These are phyloP conservation scores for Eragrostis curvula DNA, from an alignment of 176 grass and related monocot species.

Conservation along the genomic window DNA sequence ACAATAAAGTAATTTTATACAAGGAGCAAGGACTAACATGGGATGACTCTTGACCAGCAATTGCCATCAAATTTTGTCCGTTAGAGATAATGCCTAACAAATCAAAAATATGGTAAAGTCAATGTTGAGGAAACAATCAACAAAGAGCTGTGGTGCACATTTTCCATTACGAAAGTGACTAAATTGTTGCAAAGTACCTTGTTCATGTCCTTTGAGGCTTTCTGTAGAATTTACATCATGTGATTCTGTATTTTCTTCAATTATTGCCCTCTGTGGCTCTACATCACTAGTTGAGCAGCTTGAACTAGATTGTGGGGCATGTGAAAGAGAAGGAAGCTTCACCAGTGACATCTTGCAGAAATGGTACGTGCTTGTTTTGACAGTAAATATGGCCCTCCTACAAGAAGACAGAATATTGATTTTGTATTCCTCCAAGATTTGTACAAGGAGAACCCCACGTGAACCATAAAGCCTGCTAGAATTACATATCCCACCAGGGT, in stretches of 20 bases:
- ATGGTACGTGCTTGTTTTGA: conserved; percentile 81
- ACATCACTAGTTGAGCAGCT: conserved; percentile 27
- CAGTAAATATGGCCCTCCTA: conserved; percentile 74
- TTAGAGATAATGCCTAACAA: conserved; percentile 42
- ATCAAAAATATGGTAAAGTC: conserved; percentile 31
- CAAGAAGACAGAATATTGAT: conserved; percentile 23
- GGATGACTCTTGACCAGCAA: conserved; percentile 76
- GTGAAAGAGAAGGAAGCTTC: conserved; percentile 47
- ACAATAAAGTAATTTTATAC: not conserved
- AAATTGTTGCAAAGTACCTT: conserved; percentile 31
- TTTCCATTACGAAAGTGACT: not conserved
- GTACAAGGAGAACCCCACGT: not conserved
- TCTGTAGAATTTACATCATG: conserved; percentile 29
- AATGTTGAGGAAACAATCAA: conserved; percentile 19
- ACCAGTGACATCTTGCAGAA: conserved; percentile 96
- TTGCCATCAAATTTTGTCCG: conserved; percentile 65
- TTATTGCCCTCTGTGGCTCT: conserved; percentile 19
- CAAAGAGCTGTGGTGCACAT: not conserved
- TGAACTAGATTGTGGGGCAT: conserved; percentile 17
- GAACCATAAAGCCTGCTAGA: conserved; percentile 20
- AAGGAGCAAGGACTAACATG: conserved; percentile 49
- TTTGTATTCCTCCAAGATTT: conserved; percentile 18
- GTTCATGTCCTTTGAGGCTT: conserved; percentile 16
- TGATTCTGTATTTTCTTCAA: conserved; percentile 34
- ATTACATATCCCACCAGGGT: not conserved